These are phyloP conservation scores for Pelargonium citronellum DNA, from an alignment of 441 rosid species.

Conservation along the genomic window DNA sequence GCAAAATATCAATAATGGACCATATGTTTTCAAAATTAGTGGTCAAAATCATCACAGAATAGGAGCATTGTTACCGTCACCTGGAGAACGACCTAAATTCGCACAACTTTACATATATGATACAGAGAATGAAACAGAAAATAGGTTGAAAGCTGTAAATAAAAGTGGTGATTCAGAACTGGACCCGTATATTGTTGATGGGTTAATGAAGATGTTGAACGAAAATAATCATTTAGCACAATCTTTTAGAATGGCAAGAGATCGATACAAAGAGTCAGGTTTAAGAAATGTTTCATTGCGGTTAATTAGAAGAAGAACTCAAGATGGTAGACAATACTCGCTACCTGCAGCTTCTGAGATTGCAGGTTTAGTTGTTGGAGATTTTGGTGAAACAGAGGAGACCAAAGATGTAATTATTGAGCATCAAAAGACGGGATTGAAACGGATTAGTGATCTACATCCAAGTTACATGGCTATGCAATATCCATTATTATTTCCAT, in stretches of 20 bases:
- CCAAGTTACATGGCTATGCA: conserved; percentile 1
- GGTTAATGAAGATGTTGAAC: neutral
- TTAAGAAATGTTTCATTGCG: neutral
- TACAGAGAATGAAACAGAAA: neutral
- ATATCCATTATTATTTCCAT: neutral
- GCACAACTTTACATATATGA: conserved; percentile 3
- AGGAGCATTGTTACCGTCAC: neutral
- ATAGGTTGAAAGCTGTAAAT: neutral
- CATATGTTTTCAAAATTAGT: neutral
- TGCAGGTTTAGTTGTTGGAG: neutral
- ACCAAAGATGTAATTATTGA: neutral
- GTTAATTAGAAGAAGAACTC: neutral
- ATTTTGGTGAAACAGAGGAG: neutral
- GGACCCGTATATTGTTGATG: neutral
- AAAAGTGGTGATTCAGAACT: neutral
- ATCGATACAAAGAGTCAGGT: neutral
- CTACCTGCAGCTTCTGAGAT: neutral
- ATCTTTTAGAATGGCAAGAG: neutral
- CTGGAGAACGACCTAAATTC: neutral
- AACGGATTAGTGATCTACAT: conserved; percentile 1
- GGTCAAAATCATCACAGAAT: neutral
- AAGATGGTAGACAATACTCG: neutral
- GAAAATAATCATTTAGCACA: neutral
- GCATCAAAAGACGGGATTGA: neutral
- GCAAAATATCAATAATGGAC: neutral